Evolutionary conservation across 768 basidiomycete genomes (phyloP), one percentile per base, ranked within the genome.

Genomic region (Galerina sulciceps): DNA sequence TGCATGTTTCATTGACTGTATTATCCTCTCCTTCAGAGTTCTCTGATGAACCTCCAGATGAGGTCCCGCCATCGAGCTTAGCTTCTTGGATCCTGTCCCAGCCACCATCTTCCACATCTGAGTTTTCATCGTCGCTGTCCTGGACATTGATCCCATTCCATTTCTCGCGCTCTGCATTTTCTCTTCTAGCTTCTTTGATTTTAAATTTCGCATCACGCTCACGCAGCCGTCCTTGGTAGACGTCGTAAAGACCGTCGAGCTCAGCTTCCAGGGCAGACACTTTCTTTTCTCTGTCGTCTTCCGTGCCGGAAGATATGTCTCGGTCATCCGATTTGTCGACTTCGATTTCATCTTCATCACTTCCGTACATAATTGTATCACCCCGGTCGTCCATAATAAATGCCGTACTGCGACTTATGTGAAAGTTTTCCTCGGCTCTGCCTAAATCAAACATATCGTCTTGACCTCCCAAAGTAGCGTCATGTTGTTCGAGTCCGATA

Each of bases 391-490:
- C 73, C 36, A 69, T 67, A 22, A 81, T 64, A 40, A 71, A 75
- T 22, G 72, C 4, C 73, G 76, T 41, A 45, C 51, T 76, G 10
- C 36, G 57, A 35, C 26, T 76, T 66, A 77, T 77, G 37, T 67
- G 70, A 59, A 77, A 42, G 37, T 62, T 69, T 36, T 67, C 69
- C 70, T 89, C 86, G 5, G 87, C 83, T 43, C 81, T 78, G 48
- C 78, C 85, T 41, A 99, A 82, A 67, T 96, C 93, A 67, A 99
- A 99, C 20, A 97, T 78, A 65, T 99, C 95, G 22, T 88, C 90
- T 66, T 91, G 89, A 6, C 91, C 92, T 20, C 76, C 79, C 15
- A 96, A 80, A 15, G 90, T 81, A 2, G 85, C 76, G 62, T 96
- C 94, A 52, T 83, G 80, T 65, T 91, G 90, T 67, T 94, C 93